Evolutionary conservation across 495 filamentous ascomycete species (phyloP).

Genomic region (Penicillium fimorum): DNA sequence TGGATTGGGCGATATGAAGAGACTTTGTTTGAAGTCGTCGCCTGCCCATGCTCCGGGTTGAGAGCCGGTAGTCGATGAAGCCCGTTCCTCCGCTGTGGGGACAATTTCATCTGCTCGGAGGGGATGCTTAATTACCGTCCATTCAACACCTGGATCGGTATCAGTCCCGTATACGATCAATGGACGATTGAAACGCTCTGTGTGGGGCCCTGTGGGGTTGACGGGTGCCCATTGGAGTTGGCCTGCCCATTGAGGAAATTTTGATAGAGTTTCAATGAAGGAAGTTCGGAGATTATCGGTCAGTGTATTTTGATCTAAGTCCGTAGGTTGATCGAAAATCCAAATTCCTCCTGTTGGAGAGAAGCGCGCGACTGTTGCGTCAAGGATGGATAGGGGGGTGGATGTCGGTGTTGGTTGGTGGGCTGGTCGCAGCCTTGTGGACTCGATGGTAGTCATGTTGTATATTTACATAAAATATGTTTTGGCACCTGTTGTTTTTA

Average conservation of each 20-base stretch:
- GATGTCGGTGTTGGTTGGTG: background rate
- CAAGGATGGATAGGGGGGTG: constrained; percentile 29
- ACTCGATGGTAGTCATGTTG: constrained; percentile 5
- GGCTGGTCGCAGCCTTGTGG: constrained; percentile 1
- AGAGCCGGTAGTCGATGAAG: constrained; percentile 1
- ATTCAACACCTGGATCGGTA: constrained; percentile 8
- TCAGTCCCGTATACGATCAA: constrained; percentile 14
- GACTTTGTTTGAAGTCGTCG: constrained; percentile 11
- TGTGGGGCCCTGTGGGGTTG: constrained; percentile 13
- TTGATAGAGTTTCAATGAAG: constrained; percentile 24
- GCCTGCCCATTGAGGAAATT: constrained; percentile 36
- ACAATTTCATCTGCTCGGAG: constrained; percentile 1
- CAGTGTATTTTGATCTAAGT: constrained; percentile 6
- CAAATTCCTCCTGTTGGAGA: constrained; percentile 25
- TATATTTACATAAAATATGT: background rate
- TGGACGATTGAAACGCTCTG: constrained; percentile 36
- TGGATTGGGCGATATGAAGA: constrained; percentile 1
- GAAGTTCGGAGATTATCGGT: constrained; percentile 24
- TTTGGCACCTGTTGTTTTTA: background rate
- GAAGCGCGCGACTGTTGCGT: constrained; percentile 31
- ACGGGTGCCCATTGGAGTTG: constrained; percentile 18
- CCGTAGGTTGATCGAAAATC: constrained; percentile 16
- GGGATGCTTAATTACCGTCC: constrained; percentile 2
- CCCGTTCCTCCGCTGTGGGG: constrained; percentile 7
- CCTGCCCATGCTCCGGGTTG: constrained; percentile 13